These are phyloP conservation scores for Daedalea quercina DNA, from an alignment of 768 basidiomycete species.

Conservation along the genomic window DNA sequence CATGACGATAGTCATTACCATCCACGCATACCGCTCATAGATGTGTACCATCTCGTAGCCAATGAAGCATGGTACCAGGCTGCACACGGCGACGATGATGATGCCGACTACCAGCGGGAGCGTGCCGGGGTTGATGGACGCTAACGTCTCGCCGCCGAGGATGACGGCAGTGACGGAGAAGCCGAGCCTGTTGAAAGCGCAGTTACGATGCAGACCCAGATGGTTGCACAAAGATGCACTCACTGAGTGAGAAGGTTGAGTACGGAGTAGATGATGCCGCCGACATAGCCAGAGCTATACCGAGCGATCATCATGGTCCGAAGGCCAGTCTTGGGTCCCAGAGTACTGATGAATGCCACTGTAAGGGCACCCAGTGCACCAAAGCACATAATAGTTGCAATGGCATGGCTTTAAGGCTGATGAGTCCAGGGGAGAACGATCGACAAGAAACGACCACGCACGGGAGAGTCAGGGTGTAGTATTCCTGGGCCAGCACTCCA, in stretches of 20 bases:
- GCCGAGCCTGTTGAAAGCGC: constrained; percentile 29
- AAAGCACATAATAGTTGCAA: constrained; percentile 41
- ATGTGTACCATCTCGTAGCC: constrained; percentile 40
- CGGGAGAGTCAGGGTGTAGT: constrained; percentile 42
- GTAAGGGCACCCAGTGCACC: constrained; percentile 34
- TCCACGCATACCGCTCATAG: constrained; percentile 55
- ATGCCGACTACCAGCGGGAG: constrained; percentile 43
- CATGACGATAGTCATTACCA: constrained; percentile 38
- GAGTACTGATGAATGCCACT: constrained; percentile 44
- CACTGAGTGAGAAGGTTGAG: constrained; percentile 44
- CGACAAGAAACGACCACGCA: constrained; percentile 16
- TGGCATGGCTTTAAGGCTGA: constrained; percentile 27
- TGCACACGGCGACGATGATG: constrained; percentile 37
- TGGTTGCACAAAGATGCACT: neutral
- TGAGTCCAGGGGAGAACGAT: neutral
- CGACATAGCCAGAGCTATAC: constrained; percentile 42
- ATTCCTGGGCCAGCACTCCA: constrained; percentile 41
- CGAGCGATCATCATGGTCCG: constrained; percentile 48
- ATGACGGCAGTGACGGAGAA: constrained; percentile 45
- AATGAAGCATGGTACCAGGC: constrained; percentile 38
- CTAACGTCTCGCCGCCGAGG: constrained; percentile 45
- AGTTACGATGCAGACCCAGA: neutral
- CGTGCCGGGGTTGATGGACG: constrained; percentile 35
- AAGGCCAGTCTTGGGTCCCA: constrained; percentile 47
- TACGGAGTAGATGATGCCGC: constrained; percentile 42